phyloP scores from a whole-genome alignment of 2,329 filamentous ascomycete genomes.

The Madurella fahalii region DNA sequence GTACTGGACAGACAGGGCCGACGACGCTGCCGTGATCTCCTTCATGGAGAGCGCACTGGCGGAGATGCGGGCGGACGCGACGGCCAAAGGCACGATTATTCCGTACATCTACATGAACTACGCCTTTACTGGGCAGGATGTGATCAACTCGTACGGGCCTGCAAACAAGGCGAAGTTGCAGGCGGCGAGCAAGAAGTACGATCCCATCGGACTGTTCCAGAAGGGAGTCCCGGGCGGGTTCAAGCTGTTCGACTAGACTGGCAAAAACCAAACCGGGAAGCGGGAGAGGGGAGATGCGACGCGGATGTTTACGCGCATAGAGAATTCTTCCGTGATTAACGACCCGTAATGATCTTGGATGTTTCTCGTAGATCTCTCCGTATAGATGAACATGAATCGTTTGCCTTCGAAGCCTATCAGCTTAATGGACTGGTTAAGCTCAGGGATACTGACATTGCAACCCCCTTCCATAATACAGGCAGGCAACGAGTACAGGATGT shows the following conservation, averaged over 20 bases:
- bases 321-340: too few species aligned
- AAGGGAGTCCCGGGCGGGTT: conserved; percentile 15
- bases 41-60: conserved; percentile 12
- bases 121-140: conserved; percentile 20
- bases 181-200: conserved; percentile 19
- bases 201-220: conserved; percentile 18
- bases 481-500: too few species aligned
- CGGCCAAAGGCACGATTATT: conserved; percentile 11
- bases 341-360: too few species aligned
- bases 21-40: conserved; percentile 19
- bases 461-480: too few species aligned
- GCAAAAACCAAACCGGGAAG: too few species aligned
- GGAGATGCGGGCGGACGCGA: conserved; percentile 18
- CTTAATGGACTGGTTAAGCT: too few species aligned
- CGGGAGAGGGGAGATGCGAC: too few species aligned
- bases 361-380: too few species aligned
- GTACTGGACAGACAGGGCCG: conserved; percentile 19
- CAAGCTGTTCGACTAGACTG: conserved; percentile 8
- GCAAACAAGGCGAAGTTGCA: conserved; percentile 6
- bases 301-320: too few species aligned
- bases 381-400: too few species aligned
- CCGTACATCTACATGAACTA: conserved; percentile 26
- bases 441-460: too few species aligned
- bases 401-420: too few species aligned
- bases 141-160: conserved; percentile 19